These are phyloP conservation scores for Carex cristatella DNA, from an alignment of 176 grass and related monocot genomes.

Conservation along the genomic window DNA sequence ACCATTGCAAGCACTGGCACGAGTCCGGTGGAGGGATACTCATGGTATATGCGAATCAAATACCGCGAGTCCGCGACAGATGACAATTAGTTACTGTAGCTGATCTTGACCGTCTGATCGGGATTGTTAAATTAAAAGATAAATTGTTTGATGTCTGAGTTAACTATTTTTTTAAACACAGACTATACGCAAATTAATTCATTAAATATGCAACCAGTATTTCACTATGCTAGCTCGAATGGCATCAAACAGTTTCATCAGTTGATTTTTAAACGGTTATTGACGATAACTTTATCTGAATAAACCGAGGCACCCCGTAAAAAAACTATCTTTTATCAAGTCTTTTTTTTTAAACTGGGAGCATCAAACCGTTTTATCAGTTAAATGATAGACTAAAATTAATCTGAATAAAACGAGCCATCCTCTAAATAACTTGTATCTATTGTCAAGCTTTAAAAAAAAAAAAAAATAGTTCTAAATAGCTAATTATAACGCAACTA, in stretches of 20 bases:
- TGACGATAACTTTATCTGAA: neutral
- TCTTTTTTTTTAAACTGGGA: too few species aligned
- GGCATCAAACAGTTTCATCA: neutral
- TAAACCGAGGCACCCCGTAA: too few species aligned
- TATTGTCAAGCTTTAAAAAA: too few species aligned
- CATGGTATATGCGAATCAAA: neutral
- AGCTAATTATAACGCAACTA: too few species aligned
- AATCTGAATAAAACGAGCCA: too few species aligned
- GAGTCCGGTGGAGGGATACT: neutral
- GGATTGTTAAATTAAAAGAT: too few species aligned
- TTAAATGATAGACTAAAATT: too few species aligned
- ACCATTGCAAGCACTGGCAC: conserved; percentile 19
- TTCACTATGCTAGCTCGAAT: neutral
- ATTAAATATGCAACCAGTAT: neutral
- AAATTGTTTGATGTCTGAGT: neutral
- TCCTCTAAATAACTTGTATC: too few species aligned
- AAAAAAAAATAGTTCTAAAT: too few species aligned
- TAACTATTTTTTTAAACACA: neutral
- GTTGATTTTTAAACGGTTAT: neutral
- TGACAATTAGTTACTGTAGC: neutral
- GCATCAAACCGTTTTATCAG: too few species aligned
- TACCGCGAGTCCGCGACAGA: neutral
- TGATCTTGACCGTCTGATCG: neutral
- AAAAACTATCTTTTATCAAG: too few species aligned
- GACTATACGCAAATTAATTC: neutral